These are phyloP conservation scores for Hypoxylon intermedium DNA, from an alignment of 495 filamentous ascomycete genomes.

Conservation along the genomic window DNA sequence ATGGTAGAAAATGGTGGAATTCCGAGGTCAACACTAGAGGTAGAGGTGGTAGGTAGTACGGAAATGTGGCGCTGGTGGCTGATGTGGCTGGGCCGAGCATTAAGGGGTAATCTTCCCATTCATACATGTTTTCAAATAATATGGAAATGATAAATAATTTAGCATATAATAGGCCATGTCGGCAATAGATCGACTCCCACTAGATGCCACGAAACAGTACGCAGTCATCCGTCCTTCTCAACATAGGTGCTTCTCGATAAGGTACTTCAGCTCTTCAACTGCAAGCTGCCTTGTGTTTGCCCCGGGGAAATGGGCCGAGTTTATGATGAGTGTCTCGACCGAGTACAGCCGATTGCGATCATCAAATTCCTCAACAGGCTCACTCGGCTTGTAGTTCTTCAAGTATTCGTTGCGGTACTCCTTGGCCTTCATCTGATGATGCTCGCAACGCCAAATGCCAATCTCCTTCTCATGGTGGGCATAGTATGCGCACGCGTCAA, in stretches of 20 bases:
- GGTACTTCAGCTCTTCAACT: constrained; percentile 2
- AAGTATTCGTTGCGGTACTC: constrained; percentile 19
- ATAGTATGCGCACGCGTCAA: constrained; percentile 53
- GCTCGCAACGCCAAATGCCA: constrained; percentile 31
- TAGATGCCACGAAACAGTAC: too few species aligned
- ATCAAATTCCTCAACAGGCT: constrained; percentile 37
- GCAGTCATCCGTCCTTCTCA: too few species aligned
- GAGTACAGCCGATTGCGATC: constrained; percentile 35
- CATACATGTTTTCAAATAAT: too few species aligned
- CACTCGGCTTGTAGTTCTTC: constrained; percentile 4
- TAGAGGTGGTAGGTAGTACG: too few species aligned
- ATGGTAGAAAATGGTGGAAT: too few species aligned
- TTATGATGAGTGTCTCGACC: constrained; percentile 33
- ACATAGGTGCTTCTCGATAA: constrained; percentile 6
- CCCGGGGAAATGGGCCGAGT: constrained; percentile 29
- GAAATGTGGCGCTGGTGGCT: too few species aligned
- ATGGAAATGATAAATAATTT: too few species aligned
- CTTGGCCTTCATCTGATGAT: background rate
- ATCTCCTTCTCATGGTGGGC: constrained; percentile 56
- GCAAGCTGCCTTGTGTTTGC: background rate
- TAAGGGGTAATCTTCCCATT: too few species aligned
- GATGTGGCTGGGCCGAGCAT: too few species aligned
- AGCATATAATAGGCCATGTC: too few species aligned
- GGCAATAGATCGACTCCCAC: too few species aligned
- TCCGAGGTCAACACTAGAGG: too few species aligned